Conservation (phyloP, 352 stramenopile species). For the Pythium pyrilobum region DNA sequence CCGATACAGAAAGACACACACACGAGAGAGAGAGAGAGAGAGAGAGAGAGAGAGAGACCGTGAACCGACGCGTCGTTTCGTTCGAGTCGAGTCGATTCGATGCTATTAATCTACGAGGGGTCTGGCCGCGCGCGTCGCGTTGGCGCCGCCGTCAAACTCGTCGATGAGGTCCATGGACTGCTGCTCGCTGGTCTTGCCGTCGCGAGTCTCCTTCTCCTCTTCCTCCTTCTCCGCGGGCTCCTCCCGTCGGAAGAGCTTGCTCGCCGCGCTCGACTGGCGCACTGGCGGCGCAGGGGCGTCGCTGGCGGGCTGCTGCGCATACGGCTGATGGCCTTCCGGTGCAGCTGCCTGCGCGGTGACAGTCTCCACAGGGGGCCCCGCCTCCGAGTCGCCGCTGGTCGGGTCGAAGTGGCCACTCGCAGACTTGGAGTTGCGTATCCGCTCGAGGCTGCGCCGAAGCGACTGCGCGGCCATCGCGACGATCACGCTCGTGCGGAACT, state of each 20-base stretch:
- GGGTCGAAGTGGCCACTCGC: neutral
- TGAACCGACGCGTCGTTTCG: slow-evolving; percentile 4
- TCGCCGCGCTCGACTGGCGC: neutral
- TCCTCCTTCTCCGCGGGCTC: neutral
- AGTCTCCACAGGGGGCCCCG: neutral
- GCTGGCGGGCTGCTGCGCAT: no score
- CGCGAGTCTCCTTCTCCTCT: no score
- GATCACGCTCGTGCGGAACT: slow-evolving; percentile 62
- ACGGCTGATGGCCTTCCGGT: no score
- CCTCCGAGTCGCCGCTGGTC: no score
- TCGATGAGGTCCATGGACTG: slow-evolving; percentile 17
- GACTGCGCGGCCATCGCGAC: slow-evolving; percentile 50
- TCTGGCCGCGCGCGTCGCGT: neutral
- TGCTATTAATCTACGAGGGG: neutral
- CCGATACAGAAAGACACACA: neutral
- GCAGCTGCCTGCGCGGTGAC: no score
- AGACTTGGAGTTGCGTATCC: slow-evolving; percentile 26
- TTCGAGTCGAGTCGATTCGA: neutral
- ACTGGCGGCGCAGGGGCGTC: no score
- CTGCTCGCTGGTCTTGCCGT: slow-evolving; percentile 9
- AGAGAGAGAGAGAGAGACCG: neutral
- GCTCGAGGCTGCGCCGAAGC: slow-evolving; percentile 44
- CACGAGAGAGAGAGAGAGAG: no score
- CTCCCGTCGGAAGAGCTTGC: slow-evolving; percentile 3
- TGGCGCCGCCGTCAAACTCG: slow-evolving; percentile 13